phyloP scores from a whole-genome alignment of 1,284 basidiomycete genomes.

The Coniferiporia sulphurascens region DNA sequence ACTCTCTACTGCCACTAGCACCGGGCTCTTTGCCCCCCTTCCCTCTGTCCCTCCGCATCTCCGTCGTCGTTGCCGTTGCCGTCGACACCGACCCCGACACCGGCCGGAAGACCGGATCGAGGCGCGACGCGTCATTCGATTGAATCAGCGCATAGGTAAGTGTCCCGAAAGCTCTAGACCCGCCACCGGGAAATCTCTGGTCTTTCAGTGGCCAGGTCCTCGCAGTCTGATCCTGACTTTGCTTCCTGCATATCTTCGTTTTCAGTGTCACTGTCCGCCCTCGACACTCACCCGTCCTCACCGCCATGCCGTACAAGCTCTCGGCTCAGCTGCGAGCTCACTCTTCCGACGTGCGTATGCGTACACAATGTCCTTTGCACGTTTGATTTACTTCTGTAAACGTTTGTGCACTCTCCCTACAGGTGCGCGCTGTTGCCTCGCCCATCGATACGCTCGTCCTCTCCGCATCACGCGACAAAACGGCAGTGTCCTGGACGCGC shows the following conservation, averaged over 20 bases:
- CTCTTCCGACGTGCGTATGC: constrained; percentile 63
- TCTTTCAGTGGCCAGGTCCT: background rate
- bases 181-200: background rate
- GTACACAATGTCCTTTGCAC: background rate
- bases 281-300: constrained; percentile 17
- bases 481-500: constrained; percentile 81
- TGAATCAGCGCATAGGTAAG: background rate
- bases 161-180: constrained; percentile 3
- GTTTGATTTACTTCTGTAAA: background rate
- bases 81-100: background rate
- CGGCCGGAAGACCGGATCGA: background rate
- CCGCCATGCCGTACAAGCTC: constrained; percentile 73
- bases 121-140: background rate
- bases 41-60: background rate
- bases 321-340: constrained; percentile 73
- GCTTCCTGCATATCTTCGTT: constrained; percentile 17
- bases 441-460: constrained; percentile 71
- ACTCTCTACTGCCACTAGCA: too few relatives aligned
- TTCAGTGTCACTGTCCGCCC: constrained; percentile 6
- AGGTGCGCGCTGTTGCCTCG: constrained; percentile 74
- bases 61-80: background rate
- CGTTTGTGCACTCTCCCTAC: constrained; percentile 16
- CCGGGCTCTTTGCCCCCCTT: too few relatives aligned
- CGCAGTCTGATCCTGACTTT: constrained; percentile 18
- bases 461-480: constrained; percentile 87